Conservation (phyloP, 2,329 filamentous ascomycete genomes). For the Claviceps sp. region DNA sequence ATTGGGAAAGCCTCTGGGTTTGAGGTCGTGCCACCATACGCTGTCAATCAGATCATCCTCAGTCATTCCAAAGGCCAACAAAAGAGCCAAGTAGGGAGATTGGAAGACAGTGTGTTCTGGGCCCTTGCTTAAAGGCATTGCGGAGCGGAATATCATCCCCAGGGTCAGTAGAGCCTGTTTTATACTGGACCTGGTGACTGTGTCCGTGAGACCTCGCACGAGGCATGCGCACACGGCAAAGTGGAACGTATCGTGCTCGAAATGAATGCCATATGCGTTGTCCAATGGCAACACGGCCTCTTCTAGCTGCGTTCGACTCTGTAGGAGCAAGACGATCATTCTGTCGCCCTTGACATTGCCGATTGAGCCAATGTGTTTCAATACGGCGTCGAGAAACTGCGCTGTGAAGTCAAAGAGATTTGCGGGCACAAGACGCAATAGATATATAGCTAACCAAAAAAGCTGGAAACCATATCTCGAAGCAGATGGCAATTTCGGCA, state of each 20-base stretch:
- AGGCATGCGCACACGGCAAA: slow-evolving; percentile 53
- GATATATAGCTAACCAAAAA: slow-evolving; percentile 56
- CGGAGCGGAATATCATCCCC: slow-evolving; percentile 19
- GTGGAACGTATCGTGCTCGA: slow-evolving; percentile 51
- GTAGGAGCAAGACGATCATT: slow-evolving; percentile 46
- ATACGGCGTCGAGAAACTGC: slow-evolving; percentile 49
- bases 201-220: slow-evolving; percentile 50
- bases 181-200: slow-evolving; percentile 43
- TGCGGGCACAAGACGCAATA: slow-evolving; percentile 49
- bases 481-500: slow-evolving; percentile 51
- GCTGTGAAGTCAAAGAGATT: slow-evolving; percentile 53
- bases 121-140: not conserved
- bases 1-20: slow-evolving; percentile 22
- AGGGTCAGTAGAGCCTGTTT: slow-evolving; percentile 48
- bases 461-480: slow-evolving; percentile 56
- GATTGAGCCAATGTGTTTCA: slow-evolving; percentile 49
- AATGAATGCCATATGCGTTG: slow-evolving; percentile 52
- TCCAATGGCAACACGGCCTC: slow-evolving; percentile 50
- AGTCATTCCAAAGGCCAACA: slow-evolving; percentile 42
- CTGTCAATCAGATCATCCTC: slow-evolving; percentile 49
- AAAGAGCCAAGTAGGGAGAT: slow-evolving; percentile 47
- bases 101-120: slow-evolving; percentile 12
- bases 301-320: slow-evolving; percentile 46
- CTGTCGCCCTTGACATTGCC: slow-evolving; percentile 45
- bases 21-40: slow-evolving; percentile 46